Base-by-base conservation (phyloP, 2,329 filamentous ascomycete species). In the Exophiala oligosperma region DNA sequence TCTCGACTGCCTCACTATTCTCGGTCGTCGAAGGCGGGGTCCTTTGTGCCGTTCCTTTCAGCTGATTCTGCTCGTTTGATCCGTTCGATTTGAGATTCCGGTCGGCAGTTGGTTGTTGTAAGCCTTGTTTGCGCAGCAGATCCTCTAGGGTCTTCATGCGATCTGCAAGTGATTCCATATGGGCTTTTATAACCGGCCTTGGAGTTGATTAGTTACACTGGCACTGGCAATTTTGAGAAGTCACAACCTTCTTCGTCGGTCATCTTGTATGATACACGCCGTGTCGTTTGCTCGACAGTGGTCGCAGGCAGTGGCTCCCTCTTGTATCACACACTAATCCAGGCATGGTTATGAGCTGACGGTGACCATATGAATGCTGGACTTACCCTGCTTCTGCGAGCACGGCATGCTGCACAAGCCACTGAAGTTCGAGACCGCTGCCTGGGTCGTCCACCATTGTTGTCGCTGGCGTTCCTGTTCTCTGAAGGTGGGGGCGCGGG, bases 151-250 rank as follows among this genome's bases (percentile, higher is more conserved):
- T 23, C 35, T 23, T 38, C 12, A 52, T 52, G 17, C 37, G 26
- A 11, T 52, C 50, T n/a, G 17, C 17, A n/a, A 52, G 50, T 43
- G 17, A 24, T n/a, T 54, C 37, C 23, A 54, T 23, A 37, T 54
- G 46, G 23, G 52, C 52, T 35, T 35, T 54, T 5, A 41, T 35
- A 28, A 32, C 47, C 8, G 38, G 52, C 29, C 35, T 54, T 12
- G 41, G 2, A 44, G 2, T 1, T 17, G 32, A 11, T 24, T 12
- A 44, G 41, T 12, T n/a, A 44, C 9, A 12, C 17, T 44, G 14
- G 11, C 5, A 41, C 7, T 7, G 38, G 21, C 6, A 41, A 28
- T 4, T 9, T n/a, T 9, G 5, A 12, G 14, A 41, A 7, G 7
- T 5, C 6, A n/a, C 38, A n/a, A 44, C 41, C 29, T 49, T 48